A percentile compares a stretch with the other conserved stretches of the same genome.
phyloP scores from a whole-genome alignment of 257 asterid species.

The Paraleonurus japonicus region DNA sequence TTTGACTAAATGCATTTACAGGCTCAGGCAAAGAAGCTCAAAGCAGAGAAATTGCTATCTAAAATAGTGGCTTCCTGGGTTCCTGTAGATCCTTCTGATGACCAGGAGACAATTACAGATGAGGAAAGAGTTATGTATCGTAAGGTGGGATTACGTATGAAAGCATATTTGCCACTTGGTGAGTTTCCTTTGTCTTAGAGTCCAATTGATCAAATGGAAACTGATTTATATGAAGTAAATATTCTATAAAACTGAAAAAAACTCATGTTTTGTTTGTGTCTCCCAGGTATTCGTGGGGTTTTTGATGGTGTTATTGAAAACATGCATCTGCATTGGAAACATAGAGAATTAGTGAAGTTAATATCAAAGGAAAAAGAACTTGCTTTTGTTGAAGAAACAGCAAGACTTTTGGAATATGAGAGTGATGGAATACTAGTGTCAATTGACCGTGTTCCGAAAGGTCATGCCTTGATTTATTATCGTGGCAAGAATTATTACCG shows the following conservation, averaged over 20 bases:
- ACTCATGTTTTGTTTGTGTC: conserved; percentile 26
- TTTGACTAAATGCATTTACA: conserved; percentile 35
- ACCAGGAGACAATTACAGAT: conserved; percentile 93
- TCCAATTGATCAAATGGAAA: neutral
- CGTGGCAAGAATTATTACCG: conserved; percentile 94
- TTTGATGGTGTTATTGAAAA: conserved; percentile 98
- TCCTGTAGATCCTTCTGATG: conserved; percentile 87
- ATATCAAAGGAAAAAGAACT: conserved; percentile 83
- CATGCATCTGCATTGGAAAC: conserved; percentile 99
- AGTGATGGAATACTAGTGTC: conserved; percentile 94
- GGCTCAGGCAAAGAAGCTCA: conserved; percentile 93
- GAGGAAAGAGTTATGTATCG: conserved; percentile 92
- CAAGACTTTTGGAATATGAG: conserved; percentile 92
- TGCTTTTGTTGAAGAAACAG: conserved; percentile 90
- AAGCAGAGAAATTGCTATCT: conserved; percentile 80
- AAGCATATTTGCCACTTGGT: conserved; percentile 94
- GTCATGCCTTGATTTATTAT: conserved; percentile 74
- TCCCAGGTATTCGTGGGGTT: conserved; percentile 89
- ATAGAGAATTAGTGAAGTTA: conserved; percentile 92
- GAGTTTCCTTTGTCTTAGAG: conserved; percentile 33
- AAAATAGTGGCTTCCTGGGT: conserved; percentile 90
- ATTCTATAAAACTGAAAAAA: neutral
- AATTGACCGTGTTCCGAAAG: conserved; percentile 87
- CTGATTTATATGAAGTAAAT: conserved; percentile 16
- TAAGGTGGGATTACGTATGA: conserved; percentile 89